These are phyloP conservation scores for Nepenthes gracilis DNA, from an alignment of 148 eudicot genomes.

Conservation along the genomic window DNA sequence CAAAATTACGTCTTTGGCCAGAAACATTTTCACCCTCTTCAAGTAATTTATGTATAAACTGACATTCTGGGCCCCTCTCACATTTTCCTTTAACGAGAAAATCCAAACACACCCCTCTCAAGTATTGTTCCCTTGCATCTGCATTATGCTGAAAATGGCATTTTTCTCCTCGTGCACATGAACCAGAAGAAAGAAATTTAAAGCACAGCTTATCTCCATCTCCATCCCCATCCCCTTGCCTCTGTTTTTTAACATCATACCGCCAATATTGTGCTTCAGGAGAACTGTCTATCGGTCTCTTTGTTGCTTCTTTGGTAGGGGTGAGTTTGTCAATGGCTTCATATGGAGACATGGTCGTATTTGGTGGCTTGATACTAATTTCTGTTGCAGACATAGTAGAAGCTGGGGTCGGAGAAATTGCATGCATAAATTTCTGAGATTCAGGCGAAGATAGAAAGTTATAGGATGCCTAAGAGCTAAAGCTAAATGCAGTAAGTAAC, in stretches of 20 bases:
- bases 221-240: slow-evolving; percentile 52
- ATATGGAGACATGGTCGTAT: slow-evolving; percentile 64
- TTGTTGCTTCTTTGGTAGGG: slow-evolving; percentile 27
- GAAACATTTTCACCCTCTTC: slow-evolving; percentile 43
- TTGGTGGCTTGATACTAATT: slow-evolving; percentile 55
- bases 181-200: slow-evolving; percentile 72
- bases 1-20: slow-evolving; percentile 33
- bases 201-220: slow-evolving; percentile 60
- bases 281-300: slow-evolving; percentile 39
- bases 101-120: slow-evolving; percentile 89
- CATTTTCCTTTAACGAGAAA: slow-evolving; percentile 89
- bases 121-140: slow-evolving; percentile 72
- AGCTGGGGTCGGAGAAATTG: slow-evolving; percentile 91
- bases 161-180: slow-evolving; percentile 71
- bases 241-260: slow-evolving; percentile 60
- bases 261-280: slow-evolving; percentile 89
- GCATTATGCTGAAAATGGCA: slow-evolving; percentile 80
- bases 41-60: slow-evolving; percentile 61
- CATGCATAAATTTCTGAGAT: slow-evolving; percentile 89
- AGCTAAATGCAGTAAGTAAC: no score
- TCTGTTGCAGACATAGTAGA: slow-evolving; percentile 72
- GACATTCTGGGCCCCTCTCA: slow-evolving; percentile 89
- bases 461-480: slow-evolving; percentile 1
- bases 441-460: slow-evolving; percentile 10
- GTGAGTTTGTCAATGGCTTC: slow-evolving; percentile 18